Evolutionary conservation across 108 stramenopile genomes (phyloP), one percentile per base, ranked within the genome.

Genomic region (Cyclotella sp.): DNA sequence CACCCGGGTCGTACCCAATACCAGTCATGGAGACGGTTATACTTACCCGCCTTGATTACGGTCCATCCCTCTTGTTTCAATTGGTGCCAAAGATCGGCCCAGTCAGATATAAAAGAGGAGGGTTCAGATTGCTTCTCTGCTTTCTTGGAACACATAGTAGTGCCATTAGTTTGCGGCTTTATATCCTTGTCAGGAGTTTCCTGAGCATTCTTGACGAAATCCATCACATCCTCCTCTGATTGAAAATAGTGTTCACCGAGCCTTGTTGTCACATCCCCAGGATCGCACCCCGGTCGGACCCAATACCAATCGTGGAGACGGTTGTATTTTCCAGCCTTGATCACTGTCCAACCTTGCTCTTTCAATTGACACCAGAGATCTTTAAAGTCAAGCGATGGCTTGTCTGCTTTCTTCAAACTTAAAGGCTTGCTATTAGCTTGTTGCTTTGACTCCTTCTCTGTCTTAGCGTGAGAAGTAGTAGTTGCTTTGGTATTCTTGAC

Each of bases 11-110:
- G 76, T 16, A 76, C 45, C 10, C 65, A 81, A 27, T 81, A 81
- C 80, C 80, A 81, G 72, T 81, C 80, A 72, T 79, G 78, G 39
- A 72, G 53, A 26, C 18, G 40, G 65, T 67, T 67, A 54, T 71
- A 71, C 52, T 34, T 70, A 18, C 71, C 71, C 57, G 78, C 71
- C 21, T 57, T 66, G 12, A 67, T 52, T 1, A 70, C 78, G 18
- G 10, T 67, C 78, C 78, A 79, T 22, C 78, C 78, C 18, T 72
- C 64, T 41, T 49, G 66, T 47, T 67, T 63, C 19, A 79, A 41
- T 41, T 58, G 27, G 26, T 52, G 66, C 78, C 78, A 79, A 30
- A 55, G 55, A 1, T 12, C 12, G n/a, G 5, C 24, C 55, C 55
- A 55, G 2, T 55, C 55, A 9, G 24, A 22, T 1, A 55, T 26